Base-by-base conservation (phyloP, 371 early-diverging fungal species). In the Haplosporangium sp. region DNA sequence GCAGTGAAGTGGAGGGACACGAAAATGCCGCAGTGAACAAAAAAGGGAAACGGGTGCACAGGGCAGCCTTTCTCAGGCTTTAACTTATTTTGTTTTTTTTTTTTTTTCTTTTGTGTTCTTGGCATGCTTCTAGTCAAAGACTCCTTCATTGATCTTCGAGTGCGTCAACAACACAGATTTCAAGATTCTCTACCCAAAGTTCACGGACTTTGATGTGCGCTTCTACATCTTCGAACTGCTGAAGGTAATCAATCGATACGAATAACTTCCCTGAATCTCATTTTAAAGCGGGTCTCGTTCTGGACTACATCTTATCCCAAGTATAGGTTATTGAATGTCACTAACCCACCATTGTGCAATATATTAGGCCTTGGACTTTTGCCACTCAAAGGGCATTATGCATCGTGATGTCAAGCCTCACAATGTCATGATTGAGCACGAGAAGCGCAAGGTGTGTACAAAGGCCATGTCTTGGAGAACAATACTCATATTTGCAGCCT, bases 331-430 rank as follows among this genome's bases (percentile, higher is more conserved):
- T 14, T 45, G 54, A 64, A 8, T 38, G 23, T 37, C 52, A 21
- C 23, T 42, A 23, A 16, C 21, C 18, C 21, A 10, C 14, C 59
- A 48, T 14, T n/a, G n/a, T n/a, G n/a, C n/a, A n/a, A n/a, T n/a
- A n/a, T n/a, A n/a, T 46, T 57, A 91, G 91, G 99, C 99, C 8
- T 87, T 99, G 72, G 99, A 98, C 64, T 99, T 95, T 73, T 94
- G 96, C 76, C 99, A 99, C 80, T 96, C 98, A 18, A 90, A 93
- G 71, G 99, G 99, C 20, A 99, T 99, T 83, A 98, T 99, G 96
- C 99, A 99, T 84, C 91, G 99, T 63, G 99, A 99, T 83, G 98
- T 99, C 58, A 99, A 99, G 84, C 99, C 99, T 43, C 99, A 99
- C 82, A 99, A 99, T 77, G 98, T 99, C 36, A 99, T 99, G 96